These are phyloP conservation scores for Royoungia palumana DNA, from an alignment of 768 basidiomycete species.

Conservation along the genomic window DNA sequence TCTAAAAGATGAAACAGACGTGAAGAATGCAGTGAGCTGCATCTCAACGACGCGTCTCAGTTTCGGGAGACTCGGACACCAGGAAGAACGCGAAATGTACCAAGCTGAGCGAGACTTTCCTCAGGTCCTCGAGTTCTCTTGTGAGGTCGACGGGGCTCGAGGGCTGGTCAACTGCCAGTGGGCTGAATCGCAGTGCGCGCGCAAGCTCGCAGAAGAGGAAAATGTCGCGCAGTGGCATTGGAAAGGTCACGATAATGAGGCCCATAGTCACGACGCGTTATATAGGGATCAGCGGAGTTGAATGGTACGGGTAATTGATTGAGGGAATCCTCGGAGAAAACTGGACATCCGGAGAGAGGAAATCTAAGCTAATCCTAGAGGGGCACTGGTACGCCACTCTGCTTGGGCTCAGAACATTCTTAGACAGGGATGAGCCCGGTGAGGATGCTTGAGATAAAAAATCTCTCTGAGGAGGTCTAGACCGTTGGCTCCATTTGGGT, in stretches of 20 bases:
- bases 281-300: conserved; percentile 4
- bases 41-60: neutral
- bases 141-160: conserved; percentile 12
- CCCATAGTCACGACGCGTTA: neutral
- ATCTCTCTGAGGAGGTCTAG: too few species aligned
- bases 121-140: conserved; percentile 20
- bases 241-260: neutral
- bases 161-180: neutral
- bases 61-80: neutral
- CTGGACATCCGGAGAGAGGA: neutral
- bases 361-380: too few species aligned
- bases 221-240: conserved; percentile 9
- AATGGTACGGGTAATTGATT: neutral
- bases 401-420: neutral
- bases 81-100: neutral
- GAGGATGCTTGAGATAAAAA: neutral
- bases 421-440: neutral
- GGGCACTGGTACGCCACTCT: neutral
- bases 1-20: conserved; percentile 14
- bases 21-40: conserved; percentile 28
- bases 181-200: neutral
- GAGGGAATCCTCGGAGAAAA: neutral
- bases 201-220: neutral
- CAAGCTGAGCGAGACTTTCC: conserved; percentile 22
- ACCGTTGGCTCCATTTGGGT: too few species aligned